phyloP scores from a whole-genome alignment of 208 protist species.

The Herpetomonas tarakana region DNA sequence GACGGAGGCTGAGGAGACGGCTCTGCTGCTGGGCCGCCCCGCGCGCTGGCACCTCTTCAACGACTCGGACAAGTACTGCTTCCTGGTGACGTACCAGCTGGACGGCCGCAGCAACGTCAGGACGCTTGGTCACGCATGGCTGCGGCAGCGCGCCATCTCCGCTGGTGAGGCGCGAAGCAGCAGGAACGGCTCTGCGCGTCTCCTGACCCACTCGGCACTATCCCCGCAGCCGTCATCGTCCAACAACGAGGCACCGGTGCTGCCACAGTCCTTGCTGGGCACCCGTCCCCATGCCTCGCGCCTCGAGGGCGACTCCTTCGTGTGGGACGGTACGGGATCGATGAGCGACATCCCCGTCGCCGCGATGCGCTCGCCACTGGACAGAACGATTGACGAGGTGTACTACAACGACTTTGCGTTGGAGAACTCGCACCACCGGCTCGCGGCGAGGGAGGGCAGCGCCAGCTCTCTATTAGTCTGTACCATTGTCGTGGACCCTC shows the following conservation, averaged over 20 bases:
- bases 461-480: not conserved
- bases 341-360: not conserved
- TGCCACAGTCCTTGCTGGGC: too few species aligned
- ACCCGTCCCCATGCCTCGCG: too few species aligned
- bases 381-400: not conserved
- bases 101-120: not conserved
- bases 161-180: not conserved
- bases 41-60: slow-evolving; percentile 43
- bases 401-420: not conserved
- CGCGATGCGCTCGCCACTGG: not conserved
- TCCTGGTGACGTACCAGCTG: slow-evolving; percentile 12
- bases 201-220: not conserved
- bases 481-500: slow-evolving; percentile 3
- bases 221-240: too few species aligned
- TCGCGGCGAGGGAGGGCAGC: not conserved
- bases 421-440: not conserved
- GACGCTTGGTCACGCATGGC: not conserved
- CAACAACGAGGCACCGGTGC: too few species aligned
- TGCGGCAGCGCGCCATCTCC: not conserved
- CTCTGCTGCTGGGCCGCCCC: slow-evolving; percentile 1
- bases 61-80: slow-evolving; percentile 18
- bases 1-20: slow-evolving; percentile 1
- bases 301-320: too few species aligned
- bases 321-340: too few species aligned
- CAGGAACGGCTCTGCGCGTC: not conserved